Base-by-base conservation (phyloP, 2,329 filamentous ascomycete species). In the Beauveria scarabaeidicola region DNA sequence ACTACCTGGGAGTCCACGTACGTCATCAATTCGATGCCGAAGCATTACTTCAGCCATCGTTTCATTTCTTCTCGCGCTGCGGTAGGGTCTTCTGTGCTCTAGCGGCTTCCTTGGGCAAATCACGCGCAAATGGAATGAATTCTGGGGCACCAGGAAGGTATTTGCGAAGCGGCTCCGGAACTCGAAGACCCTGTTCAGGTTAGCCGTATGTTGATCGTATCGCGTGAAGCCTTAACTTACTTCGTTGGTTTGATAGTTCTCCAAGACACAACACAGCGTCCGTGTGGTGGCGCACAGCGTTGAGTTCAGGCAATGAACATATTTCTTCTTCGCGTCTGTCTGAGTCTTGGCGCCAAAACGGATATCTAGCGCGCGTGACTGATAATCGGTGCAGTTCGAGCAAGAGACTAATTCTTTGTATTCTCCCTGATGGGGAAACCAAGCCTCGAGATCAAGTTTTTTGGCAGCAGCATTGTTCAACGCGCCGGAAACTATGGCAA, bases 321-420 rank as follows among this genome's bases (percentile, higher is more conserved):
- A 99, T 66, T 91, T 88, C 83, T 97, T 99, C 74, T 72, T 88
- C 61, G 82, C 81, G 65, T 92, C 90, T 29, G 87, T 92, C 74
- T 89, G 86, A 71, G 87, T 89, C 82, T 97, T 97, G 62, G 85
- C 81, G 52, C 94, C 93, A 68, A 87, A 96, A 61, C 94, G 85
- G 67, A 99, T 96, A 74, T 97, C 93, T 13, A 99, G 82, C 66
- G 91, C 92, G 60, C 94, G 84, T 25, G 91, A 91, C 79, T 99
- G 94, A 79, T 97, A 97, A 73, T 97, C 93, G 48, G 91, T 96
- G 79, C 94, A 99, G 78, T 99, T 99, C 63, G 91, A 96, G 82
- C 92, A 96, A 21, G 90, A 96, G 54, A 97, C 94, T 29, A 99
- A 84, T 77, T 97, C 94, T 78, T 97, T 97, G 82, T 97, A 99